Evolutionary conservation across 2,329 filamentous ascomycete genomes (phyloP).

Genomic region (Leptodontidium sp.): DNA sequence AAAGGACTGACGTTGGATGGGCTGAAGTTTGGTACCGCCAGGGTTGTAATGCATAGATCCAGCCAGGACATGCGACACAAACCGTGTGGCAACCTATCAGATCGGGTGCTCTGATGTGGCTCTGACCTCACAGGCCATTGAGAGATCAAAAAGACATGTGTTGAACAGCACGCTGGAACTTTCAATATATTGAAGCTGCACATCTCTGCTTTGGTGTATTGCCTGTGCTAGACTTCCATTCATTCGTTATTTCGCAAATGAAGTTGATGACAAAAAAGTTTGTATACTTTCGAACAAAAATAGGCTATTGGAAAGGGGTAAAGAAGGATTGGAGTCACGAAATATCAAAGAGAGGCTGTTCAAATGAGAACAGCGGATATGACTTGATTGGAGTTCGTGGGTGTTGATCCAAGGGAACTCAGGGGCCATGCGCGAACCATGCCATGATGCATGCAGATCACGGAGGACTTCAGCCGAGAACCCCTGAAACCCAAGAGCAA

Average conservation of each 20-base stretch:
- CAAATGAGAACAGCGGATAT: not conserved
- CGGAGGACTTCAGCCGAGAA: not conserved
- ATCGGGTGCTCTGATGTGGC: not conserved
- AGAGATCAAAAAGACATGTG: not conserved
- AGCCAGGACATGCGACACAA: conserved; percentile 4
- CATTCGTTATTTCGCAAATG: not conserved
- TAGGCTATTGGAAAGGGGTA: not conserved
- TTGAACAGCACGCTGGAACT: not conserved
- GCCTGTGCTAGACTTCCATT: not conserved
- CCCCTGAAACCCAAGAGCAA: not conserved
- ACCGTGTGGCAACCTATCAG: not conserved
- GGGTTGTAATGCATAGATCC: not conserved
- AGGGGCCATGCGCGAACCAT: not conserved
- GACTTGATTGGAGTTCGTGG: not conserved
- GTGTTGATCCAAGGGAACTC: not conserved
- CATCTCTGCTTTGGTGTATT: not conserved
- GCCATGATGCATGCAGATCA: conserved; percentile 6
- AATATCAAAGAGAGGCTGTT: not conserved
- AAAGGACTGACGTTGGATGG: not conserved
- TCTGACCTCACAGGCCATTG: not conserved
- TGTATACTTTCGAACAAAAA: not conserved
- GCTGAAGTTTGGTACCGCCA: not conserved
- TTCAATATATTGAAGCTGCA: not conserved
- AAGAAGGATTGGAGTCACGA: not conserved
- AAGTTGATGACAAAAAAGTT: not conserved